Evolutionary conservation across 306 rosid genomes (phyloP).

Genomic region (Castanospermum australe): DNA sequence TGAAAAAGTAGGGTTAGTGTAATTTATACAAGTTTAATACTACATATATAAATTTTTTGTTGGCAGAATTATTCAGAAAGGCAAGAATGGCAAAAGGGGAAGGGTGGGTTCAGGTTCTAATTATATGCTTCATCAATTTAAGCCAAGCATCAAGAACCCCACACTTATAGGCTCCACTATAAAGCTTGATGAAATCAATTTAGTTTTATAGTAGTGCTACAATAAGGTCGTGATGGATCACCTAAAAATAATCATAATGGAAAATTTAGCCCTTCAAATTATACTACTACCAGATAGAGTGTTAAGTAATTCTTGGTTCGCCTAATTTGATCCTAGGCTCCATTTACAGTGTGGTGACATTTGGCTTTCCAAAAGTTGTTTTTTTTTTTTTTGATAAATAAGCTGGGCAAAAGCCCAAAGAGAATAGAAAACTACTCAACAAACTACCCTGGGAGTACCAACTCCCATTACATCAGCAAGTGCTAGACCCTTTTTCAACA

Average conservation of each 20-base stretch:
- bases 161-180: constrained; percentile 11
- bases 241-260: neutral
- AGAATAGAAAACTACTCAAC: too few relatives aligned
- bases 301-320: neutral
- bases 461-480: too few relatives aligned
- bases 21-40: neutral
- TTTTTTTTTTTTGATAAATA: too few relatives aligned
- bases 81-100: neutral
- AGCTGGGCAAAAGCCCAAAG: too few relatives aligned
- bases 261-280: constrained; percentile 4
- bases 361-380: neutral
- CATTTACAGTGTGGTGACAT: neutral
- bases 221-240: constrained; percentile 6
- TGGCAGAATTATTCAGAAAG: neutral
- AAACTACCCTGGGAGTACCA: too few relatives aligned
- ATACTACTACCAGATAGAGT: neutral
- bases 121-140: constrained; percentile 19
- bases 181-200: neutral
- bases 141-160: neutral
- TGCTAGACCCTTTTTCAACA: too few relatives aligned
- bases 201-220: neutral
- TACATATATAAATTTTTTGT: neutral
- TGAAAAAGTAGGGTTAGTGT: neutral
- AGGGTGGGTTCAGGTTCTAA: neutral
- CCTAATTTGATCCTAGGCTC: neutral